phyloP scores from a whole-genome alignment of 2,329 filamentous ascomycete genomes.

The Curvularia hawaiiensis region DNA sequence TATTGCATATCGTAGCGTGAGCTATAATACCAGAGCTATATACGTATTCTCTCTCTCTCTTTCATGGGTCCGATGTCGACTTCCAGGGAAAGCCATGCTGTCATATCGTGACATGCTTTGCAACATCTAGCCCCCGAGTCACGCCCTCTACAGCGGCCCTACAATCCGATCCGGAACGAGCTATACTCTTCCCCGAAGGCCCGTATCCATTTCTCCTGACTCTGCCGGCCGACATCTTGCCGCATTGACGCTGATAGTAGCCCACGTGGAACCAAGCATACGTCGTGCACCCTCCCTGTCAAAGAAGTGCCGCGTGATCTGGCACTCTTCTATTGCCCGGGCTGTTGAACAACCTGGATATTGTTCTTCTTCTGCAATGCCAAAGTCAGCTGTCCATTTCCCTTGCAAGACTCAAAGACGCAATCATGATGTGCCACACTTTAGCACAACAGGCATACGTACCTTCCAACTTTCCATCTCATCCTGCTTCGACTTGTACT shows the following conservation, averaged over 20 bases:
- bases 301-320: conserved; percentile 20
- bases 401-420: neutral
- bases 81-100: conserved; percentile 4
- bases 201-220: conserved; percentile 1
- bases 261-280: conserved; percentile 23
- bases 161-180: conserved; percentile 1
- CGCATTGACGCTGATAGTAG: conserved; percentile 19
- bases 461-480: conserved; percentile 99
- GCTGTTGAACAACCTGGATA: conserved; percentile 82
- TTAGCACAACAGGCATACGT: conserved; percentile 39
- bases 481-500: conserved; percentile 92
- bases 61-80: neutral
- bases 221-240: conserved; percentile 14
- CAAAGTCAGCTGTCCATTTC: conserved; percentile 17
- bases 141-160: neutral
- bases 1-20: conserved; percentile 1
- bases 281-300: conserved; percentile 21
- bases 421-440: neutral
- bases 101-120: conserved; percentile 7
- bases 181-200: neutral
- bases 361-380: conserved; percentile 81
- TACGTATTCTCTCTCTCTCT: neutral
- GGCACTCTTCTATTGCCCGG: conserved; percentile 28
- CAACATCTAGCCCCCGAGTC: neutral
- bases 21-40: conserved; percentile 5